Evolutionary conservation across 345 rosid species (phyloP).

Genomic region (Erodium maritimum): DNA sequence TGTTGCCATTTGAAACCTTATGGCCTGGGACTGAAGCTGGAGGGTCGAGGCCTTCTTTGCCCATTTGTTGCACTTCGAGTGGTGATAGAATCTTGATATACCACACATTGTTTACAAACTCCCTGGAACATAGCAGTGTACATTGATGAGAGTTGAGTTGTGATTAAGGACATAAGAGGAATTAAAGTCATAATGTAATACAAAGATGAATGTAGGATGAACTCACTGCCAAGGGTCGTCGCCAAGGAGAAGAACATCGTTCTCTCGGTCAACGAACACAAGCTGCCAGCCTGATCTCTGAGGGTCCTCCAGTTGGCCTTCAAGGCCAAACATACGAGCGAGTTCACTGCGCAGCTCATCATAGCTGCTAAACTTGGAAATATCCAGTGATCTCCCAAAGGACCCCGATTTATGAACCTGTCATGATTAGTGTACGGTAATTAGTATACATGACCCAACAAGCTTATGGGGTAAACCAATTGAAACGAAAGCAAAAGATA

Average conservation of each 20-base stretch:
- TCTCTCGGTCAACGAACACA: too few species aligned
- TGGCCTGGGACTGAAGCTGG: constrained; percentile 17
- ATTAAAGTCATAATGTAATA: too few species aligned
- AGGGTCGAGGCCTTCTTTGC: constrained; percentile 20
- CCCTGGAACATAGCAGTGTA: constrained; percentile 12
- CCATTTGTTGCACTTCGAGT: constrained; percentile 31
- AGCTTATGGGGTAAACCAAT: too few species aligned
- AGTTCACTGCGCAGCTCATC: constrained; percentile 38
- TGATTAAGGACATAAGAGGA: too few species aligned
- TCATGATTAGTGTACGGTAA: too few species aligned
- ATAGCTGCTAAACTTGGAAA: constrained; percentile 37
- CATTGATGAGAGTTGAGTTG: not conserved
- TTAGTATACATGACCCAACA: too few species aligned
- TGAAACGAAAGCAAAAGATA: not conserved
- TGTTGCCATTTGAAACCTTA: constrained; percentile 12
- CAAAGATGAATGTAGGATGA: not conserved
- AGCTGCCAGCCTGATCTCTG: constrained; percentile 58
- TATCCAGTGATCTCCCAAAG: constrained; percentile 40
- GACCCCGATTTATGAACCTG: constrained; percentile 34
- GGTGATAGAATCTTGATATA: constrained; percentile 34
- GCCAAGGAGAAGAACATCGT: too few species aligned
- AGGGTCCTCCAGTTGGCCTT: constrained; percentile 43
- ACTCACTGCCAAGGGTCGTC: constrained; percentile 47
- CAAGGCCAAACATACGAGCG: constrained; percentile 36
- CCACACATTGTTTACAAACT: constrained; percentile 36